A percentile compares a stretch with the other conserved stretches of the same genome.
Conservation (phyloP, 768 basidiomycete genomes). For the Agrocybe chaxingu region DNA sequence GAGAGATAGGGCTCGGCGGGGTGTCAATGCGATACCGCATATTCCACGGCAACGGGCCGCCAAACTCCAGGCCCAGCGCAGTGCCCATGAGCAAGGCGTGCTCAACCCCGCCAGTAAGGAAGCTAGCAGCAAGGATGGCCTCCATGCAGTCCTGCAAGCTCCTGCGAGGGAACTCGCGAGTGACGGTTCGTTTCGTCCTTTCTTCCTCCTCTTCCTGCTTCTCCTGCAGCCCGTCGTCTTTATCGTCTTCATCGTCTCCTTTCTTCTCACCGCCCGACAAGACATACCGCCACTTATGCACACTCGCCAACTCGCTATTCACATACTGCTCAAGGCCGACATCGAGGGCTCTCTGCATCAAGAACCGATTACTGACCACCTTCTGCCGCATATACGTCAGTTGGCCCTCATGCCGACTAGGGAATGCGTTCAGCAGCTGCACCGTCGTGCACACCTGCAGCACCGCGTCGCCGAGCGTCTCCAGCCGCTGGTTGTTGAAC, state of each 20-base stretch:
- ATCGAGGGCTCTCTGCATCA: slow-evolving; percentile 65
- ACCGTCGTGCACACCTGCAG: slow-evolving; percentile 75
- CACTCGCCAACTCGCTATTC: slow-evolving; percentile 52
- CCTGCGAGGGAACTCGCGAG: slow-evolving; percentile 56
- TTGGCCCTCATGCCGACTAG: slow-evolving; percentile 81
- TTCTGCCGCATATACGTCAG: slow-evolving; percentile 62
- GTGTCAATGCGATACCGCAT: slow-evolving; percentile 44
- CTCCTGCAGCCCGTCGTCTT: neutral
- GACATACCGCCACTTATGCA: slow-evolving; percentile 58
- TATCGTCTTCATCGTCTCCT: slow-evolving; percentile 12
- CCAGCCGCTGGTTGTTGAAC: slow-evolving; percentile 82
- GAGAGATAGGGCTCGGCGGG: slow-evolving; percentile 32
- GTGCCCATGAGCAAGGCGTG: slow-evolving; percentile 66
- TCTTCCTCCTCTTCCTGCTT: no score
- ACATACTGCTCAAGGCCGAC: slow-evolving; percentile 62
- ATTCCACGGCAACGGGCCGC: slow-evolving; percentile 67
- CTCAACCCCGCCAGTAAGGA: slow-evolving; percentile 66
- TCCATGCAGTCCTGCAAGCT: slow-evolving; percentile 90
- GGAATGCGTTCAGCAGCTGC: slow-evolving; percentile 73
- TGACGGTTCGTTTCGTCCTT: slow-evolving; percentile 25
- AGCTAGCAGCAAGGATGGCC: slow-evolving; percentile 76
- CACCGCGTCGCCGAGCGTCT: slow-evolving; percentile 85
- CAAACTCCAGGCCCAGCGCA: slow-evolving; percentile 67
- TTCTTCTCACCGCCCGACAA: slow-evolving; percentile 29
- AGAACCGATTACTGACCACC: slow-evolving; percentile 66